phyloP scores from a whole-genome alignment of 805 yeast species.

The Ascoidea tarda region DNA sequence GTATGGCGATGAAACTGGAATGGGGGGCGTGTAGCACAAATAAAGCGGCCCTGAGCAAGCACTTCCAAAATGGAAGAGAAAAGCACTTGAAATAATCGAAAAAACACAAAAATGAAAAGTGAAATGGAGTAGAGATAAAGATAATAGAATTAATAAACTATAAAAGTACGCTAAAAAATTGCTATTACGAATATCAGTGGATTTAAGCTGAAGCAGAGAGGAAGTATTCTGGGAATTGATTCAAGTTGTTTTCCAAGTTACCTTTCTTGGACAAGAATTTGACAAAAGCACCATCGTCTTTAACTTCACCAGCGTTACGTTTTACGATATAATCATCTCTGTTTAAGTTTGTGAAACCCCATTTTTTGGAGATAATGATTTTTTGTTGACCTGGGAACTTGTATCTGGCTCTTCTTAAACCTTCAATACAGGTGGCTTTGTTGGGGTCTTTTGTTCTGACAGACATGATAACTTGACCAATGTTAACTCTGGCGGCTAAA shows the following conservation, averaged over 20 bases:
- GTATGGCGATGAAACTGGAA: too few relatives aligned
- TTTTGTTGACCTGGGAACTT: conserved; percentile 99
- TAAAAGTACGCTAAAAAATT: too few relatives aligned
- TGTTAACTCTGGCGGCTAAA: conserved; percentile 97
- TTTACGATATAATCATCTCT: conserved; percentile 90
- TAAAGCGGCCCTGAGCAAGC: too few relatives aligned
- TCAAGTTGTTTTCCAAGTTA: conserved; percentile 81
- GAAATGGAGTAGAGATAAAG: too few relatives aligned
- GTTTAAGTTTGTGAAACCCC: conserved; percentile 99
- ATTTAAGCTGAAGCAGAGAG: conserved; percentile 9
- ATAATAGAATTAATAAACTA: too few relatives aligned
- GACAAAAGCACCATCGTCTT: conserved; percentile 99
- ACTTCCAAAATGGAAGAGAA: too few relatives aligned
- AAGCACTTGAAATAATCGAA: too few relatives aligned
- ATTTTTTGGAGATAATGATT: conserved; percentile 97
- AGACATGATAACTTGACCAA: conserved; percentile 97
- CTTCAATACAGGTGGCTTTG: conserved; percentile 97
- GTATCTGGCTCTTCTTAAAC: conserved; percentile 99
- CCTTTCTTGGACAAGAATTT: conserved; percentile 97
- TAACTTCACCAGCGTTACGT: conserved; percentile 96
- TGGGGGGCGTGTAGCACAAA: too few relatives aligned
- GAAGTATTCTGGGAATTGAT: conserved; percentile 82
- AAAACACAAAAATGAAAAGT: too few relatives aligned
- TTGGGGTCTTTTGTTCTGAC: conserved; percentile 96
- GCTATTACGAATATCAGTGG: too few relatives aligned